Conservation (phyloP, 2,329 filamentous ascomycete species). For the Beauveria sp. region DNA sequence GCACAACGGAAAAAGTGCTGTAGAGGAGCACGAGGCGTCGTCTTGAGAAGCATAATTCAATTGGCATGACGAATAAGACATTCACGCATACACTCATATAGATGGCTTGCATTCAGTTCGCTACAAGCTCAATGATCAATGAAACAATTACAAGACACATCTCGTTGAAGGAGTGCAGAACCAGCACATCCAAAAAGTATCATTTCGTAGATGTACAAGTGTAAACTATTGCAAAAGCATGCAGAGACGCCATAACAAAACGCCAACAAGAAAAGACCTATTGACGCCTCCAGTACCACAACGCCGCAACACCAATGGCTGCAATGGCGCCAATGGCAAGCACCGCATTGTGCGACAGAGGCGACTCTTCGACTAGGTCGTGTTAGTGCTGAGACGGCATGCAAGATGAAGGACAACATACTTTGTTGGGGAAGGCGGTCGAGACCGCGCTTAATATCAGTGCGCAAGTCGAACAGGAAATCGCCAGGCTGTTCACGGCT, state of each 20-base stretch:
- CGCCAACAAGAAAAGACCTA: slow-evolving; percentile 2
- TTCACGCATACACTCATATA: background rate
- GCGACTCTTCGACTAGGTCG: slow-evolving; percentile 23
- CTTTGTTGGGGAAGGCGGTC: slow-evolving; percentile 23
- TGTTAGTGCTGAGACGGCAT: background rate
- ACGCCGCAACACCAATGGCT: slow-evolving; percentile 29
- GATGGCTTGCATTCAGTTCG: background rate
- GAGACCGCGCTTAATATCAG: slow-evolving; percentile 29
- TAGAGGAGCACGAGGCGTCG: background rate
- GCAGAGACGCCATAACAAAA: slow-evolving; percentile 6
- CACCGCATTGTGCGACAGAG: slow-evolving; percentile 23
- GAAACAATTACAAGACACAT: background rate
- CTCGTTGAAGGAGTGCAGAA: background rate
- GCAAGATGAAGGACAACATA: slow-evolving; percentile 17
- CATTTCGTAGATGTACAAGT: slow-evolving; percentile 1
- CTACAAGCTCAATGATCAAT: background rate
- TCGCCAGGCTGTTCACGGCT: slow-evolving; percentile 49
- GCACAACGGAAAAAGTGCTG: background rate
- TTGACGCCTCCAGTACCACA: slow-evolving; percentile 29
- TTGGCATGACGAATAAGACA: background rate
- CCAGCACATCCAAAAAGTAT: background rate
- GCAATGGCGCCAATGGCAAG: slow-evolving; percentile 29
- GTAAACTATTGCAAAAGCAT: slow-evolving; percentile 5
- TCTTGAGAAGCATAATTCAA: background rate
- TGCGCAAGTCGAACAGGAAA: slow-evolving; percentile 33